Percentiles rank a stretch among this genome's conserved stretches.
phyloP scores from a whole-genome alignment of 2,329 filamentous ascomycete species.

The Curvularia verruculosa region DNA sequence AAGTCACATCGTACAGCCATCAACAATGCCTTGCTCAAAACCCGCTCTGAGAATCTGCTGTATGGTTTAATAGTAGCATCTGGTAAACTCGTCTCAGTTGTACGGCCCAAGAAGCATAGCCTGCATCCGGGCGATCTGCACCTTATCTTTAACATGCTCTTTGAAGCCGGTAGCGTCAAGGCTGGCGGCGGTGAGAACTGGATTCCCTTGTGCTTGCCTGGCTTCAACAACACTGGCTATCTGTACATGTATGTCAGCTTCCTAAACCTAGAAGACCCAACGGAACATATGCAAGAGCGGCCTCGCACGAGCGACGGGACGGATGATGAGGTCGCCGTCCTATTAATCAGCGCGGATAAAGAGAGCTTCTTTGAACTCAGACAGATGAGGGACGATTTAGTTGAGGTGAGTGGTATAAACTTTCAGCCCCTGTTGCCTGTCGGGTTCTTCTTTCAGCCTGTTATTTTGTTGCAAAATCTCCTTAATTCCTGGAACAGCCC shows the following conservation, averaged over 20 bases:
- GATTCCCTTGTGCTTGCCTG: conserved; percentile 94
- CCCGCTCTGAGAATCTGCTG: conserved; percentile 76
- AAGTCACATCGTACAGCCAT: conserved; percentile 86
- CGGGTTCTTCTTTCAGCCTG: neutral
- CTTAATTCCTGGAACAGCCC: conserved; percentile 12
- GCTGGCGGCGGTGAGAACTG: conserved; percentile 95
- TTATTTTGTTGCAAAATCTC: conserved; percentile 22
- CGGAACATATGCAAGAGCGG: conserved; percentile 51
- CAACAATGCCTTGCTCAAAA: conserved; percentile 84
- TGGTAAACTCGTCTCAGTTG: conserved; percentile 90
- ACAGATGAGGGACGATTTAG: conserved; percentile 67
- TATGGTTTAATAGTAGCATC: conserved; percentile 95
- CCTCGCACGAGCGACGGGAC: conserved; percentile 44
- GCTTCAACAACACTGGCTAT: conserved; percentile 96
- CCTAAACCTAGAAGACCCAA: conserved; percentile 66
- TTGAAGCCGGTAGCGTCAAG: conserved; percentile 90
- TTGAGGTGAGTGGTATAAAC: conserved; percentile 54
- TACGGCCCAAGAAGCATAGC: conserved; percentile 91
- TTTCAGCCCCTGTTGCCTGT: neutral
- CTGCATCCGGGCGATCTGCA: conserved; percentile 94
- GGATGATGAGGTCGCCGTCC: conserved; percentile 81
- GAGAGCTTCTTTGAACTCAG: conserved; percentile 92
- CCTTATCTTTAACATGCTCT: conserved; percentile 99
- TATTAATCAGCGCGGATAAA: conserved; percentile 90
- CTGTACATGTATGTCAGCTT: conserved; percentile 99